Conservation (phyloP, 2,329 filamentous ascomycete species). For the Sclerotinia trifoliorum region DNA sequence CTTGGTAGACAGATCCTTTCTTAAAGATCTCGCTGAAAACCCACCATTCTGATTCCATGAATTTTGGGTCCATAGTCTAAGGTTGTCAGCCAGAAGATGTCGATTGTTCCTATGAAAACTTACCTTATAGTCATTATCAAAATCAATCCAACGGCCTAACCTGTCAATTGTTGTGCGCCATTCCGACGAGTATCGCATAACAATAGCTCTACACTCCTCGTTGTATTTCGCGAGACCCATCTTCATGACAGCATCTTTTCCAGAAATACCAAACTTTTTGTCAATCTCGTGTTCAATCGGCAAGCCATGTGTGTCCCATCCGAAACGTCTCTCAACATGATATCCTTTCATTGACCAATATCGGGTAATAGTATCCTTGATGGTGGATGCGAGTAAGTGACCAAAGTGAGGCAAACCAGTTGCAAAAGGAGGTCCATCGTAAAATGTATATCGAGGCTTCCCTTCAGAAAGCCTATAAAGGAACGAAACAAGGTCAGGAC, state of each 20-base stretch:
- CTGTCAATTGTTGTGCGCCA: conserved; percentile 88
- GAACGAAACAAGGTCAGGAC: not conserved
- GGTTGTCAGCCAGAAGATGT: conserved; percentile 25
- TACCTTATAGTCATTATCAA: conserved; percentile 95
- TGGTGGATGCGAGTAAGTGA: conserved; percentile 80
- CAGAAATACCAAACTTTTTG: conserved; percentile 88
- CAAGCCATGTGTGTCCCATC: conserved; percentile 93
- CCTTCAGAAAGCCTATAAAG: conserved; percentile 66
- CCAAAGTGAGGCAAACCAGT: conserved; percentile 67
- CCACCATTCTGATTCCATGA: conserved; percentile 98
- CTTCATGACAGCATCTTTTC: conserved; percentile 81
- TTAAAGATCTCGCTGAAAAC: conserved; percentile 91
- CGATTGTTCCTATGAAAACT: conserved; percentile 22
- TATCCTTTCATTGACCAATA: conserved; percentile 98
- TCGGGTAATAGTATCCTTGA: conserved; percentile 94
- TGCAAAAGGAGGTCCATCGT: conserved; percentile 80
- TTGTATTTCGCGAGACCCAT: conserved; percentile 90
- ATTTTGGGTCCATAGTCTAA: conserved; percentile 86
- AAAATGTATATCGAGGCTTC: conserved; percentile 86
- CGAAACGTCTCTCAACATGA: conserved; percentile 88
- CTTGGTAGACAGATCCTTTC: conserved; percentile 85
- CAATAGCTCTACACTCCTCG: conserved; percentile 84
- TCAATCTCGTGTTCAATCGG: conserved; percentile 98
- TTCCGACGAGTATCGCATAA: conserved; percentile 84
- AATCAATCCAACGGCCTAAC: conserved; percentile 93